These are phyloP conservation scores for Nicotiana sylvestris DNA, from an alignment of 257 asterid species.

Conservation along the genomic window DNA sequence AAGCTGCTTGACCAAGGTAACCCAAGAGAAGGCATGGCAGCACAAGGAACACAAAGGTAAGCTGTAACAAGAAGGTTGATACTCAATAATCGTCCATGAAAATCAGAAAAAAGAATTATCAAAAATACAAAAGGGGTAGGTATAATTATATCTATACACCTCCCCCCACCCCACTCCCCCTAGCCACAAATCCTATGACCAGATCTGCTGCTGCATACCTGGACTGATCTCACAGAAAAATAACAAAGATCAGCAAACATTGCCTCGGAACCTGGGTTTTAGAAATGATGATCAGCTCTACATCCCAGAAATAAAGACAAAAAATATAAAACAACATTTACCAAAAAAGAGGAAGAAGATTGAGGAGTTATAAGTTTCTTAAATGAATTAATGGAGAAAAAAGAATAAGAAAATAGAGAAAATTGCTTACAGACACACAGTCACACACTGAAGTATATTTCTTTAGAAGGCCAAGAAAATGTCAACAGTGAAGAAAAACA, in stretches of 20 bases:
- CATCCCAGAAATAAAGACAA: slow-evolving; percentile 17
- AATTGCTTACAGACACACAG: not conserved
- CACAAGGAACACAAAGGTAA: slow-evolving; percentile 74
- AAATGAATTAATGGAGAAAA: not conserved
- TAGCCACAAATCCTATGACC: not conserved
- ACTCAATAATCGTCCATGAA: not conserved
- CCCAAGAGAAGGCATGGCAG: slow-evolving; percentile 96
- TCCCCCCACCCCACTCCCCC: not conserved
- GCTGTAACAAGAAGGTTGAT: slow-evolving; percentile 53
- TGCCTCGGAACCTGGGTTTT: slow-evolving; percentile 92
- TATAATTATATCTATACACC: slow-evolving; percentile 4
- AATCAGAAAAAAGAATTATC: not conserved
- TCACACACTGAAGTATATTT: not conserved
- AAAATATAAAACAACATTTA: not conserved
- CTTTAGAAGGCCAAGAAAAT: not conserved
- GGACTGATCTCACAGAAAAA: slow-evolving; percentile 92
- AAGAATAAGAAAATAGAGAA: not conserved
- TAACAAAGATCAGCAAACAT: slow-evolving; percentile 99
- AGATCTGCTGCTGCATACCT: slow-evolving; percentile 41
- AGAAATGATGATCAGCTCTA: slow-evolving; percentile 46
- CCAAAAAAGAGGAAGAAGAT: not conserved
- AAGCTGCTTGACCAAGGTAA: slow-evolving; percentile 98
- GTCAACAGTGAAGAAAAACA: not conserved
- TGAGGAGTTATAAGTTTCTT: not conserved
- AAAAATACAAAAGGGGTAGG: not conserved